A percentile compares a stretch with the other conserved stretches of the same genome.
Evolutionary conservation across 352 stramenopile species (phyloP).

Genomic region (Hyaloperonospora brassicae): DNA sequence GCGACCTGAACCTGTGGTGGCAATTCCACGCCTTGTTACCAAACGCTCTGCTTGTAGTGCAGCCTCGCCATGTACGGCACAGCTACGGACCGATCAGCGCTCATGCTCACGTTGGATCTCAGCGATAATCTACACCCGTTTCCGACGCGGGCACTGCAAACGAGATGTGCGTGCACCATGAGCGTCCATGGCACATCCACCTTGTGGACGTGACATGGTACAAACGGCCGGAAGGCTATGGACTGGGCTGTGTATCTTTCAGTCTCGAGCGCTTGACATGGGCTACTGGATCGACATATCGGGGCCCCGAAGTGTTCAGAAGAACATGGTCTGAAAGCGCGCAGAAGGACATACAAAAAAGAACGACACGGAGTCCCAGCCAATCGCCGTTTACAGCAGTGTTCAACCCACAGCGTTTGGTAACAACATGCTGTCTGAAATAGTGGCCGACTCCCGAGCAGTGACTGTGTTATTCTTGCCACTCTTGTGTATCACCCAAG

Average conservation of each 20-base stretch:
- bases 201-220: slow-evolving; percentile 71
- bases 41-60: slow-evolving; percentile 80
- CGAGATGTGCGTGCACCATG: slow-evolving; percentile 88
- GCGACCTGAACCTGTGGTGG: no score
- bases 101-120: slow-evolving; percentile 77
- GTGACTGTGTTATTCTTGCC: slow-evolving; percentile 69
- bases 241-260: no score
- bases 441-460: slow-evolving; percentile 85
- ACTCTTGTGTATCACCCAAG: slow-evolving; percentile 87
- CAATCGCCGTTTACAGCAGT: no score
- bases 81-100: slow-evolving; percentile 62
- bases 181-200: slow-evolving; percentile 63
- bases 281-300: slow-evolving; percentile 1
- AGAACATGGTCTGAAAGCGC: no score
- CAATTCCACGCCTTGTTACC: slow-evolving; percentile 4
- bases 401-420: slow-evolving; percentile 34
- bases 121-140: slow-evolving; percentile 87
- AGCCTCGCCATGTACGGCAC: slow-evolving; percentile 85
- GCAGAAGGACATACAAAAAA: no score
- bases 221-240: slow-evolving; percentile 71
- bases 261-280: no score
- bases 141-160: slow-evolving; percentile 78
- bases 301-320: no score
- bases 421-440: slow-evolving; percentile 55
- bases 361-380: no score